Evolutionary conservation across 352 stramenopile species (phyloP).

Genomic region (Phytophthora niederhauseri): DNA sequence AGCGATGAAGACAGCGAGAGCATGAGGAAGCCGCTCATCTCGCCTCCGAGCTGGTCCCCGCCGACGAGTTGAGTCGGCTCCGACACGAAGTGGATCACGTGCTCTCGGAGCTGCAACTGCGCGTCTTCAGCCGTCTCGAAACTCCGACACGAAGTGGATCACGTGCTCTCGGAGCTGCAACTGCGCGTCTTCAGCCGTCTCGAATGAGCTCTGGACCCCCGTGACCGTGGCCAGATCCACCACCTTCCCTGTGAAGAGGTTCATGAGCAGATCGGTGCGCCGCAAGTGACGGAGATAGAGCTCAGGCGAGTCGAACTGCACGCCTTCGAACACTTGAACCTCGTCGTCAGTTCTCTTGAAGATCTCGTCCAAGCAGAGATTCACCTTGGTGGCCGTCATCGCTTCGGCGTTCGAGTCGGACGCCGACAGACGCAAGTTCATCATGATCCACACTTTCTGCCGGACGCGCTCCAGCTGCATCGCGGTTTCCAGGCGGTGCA

Average conservation of each 20-base stretch:
- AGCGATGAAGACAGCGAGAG: constrained; percentile 54
- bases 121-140: background rate
- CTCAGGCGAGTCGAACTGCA: constrained; percentile 41
- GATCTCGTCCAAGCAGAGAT: constrained; percentile 40
- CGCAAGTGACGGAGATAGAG: constrained; percentile 61
- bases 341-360: constrained; percentile 40
- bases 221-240: constrained; percentile 27
- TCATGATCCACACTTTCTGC: constrained; percentile 60
- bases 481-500: constrained; percentile 56
- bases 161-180: constrained; percentile 20
- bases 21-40: constrained; percentile 84
- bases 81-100: constrained; percentile 58
- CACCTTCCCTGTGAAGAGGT: constrained; percentile 42
- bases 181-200: background rate
- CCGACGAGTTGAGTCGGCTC: constrained; percentile 55
- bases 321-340: constrained; percentile 52
- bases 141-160: constrained; percentile 62
- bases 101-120: constrained; percentile 7
- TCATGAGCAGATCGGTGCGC: constrained; percentile 53
- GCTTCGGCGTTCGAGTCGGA: constrained; percentile 7
- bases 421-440: constrained; percentile 32
- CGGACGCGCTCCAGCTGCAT: constrained; percentile 68
- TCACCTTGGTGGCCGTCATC: constrained; percentile 37
- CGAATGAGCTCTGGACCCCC: background rate
- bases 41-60: constrained; percentile 36